Percentiles rank a stretch among this genome's conserved stretches.
phyloP scores from a whole-genome alignment of 208 protist genomes.

The Crithidia sp. region DNA sequence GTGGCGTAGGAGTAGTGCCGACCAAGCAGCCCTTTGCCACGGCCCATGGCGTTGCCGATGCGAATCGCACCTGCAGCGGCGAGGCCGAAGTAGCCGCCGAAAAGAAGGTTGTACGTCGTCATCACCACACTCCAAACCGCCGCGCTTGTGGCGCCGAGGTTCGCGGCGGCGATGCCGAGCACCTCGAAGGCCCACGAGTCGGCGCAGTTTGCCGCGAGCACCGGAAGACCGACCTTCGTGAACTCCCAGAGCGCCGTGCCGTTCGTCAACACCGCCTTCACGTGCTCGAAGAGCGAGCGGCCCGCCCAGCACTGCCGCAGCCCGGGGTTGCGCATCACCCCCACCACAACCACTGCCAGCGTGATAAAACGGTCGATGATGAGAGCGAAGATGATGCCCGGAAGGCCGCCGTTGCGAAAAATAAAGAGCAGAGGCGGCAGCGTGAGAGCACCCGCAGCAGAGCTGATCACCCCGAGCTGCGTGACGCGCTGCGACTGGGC shows the following conservation, averaged over 20 bases:
- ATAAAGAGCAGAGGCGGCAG: slow-evolving; percentile 32
- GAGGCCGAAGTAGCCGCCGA: slow-evolving; percentile 30
- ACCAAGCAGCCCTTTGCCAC: slow-evolving; percentile 28
- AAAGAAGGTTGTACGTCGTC: slow-evolving; percentile 33
- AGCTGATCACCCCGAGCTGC: slow-evolving; percentile 33
- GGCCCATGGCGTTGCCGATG: slow-evolving; percentile 39
- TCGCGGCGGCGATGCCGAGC: slow-evolving; percentile 28
- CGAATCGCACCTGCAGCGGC: slow-evolving; percentile 29
- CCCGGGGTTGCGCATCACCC: slow-evolving; percentile 12
- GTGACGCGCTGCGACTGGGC: slow-evolving; percentile 44
- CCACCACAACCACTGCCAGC: slow-evolving; percentile 3
- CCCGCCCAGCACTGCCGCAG: slow-evolving; percentile 33
- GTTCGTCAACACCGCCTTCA: slow-evolving; percentile 21
- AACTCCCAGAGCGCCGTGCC: slow-evolving; percentile 20
- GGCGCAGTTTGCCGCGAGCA: slow-evolving; percentile 34
- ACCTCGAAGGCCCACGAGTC: slow-evolving; percentile 51
- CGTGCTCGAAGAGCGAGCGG: slow-evolving; percentile 15
- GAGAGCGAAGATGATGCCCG: slow-evolving; percentile 36
- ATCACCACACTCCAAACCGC: slow-evolving; percentile 39
- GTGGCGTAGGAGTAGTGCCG: slow-evolving; percentile 27
- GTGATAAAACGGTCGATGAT: slow-evolving; percentile 27
- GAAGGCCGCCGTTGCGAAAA: slow-evolving; percentile 16
- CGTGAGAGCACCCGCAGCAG: slow-evolving; percentile 14
- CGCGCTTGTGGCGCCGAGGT: slow-evolving; percentile 22
- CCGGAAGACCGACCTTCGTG: slow-evolving; percentile 25